Conservation (phyloP, 805 yeast species). For the Kazachstania psychrophila region DNA sequence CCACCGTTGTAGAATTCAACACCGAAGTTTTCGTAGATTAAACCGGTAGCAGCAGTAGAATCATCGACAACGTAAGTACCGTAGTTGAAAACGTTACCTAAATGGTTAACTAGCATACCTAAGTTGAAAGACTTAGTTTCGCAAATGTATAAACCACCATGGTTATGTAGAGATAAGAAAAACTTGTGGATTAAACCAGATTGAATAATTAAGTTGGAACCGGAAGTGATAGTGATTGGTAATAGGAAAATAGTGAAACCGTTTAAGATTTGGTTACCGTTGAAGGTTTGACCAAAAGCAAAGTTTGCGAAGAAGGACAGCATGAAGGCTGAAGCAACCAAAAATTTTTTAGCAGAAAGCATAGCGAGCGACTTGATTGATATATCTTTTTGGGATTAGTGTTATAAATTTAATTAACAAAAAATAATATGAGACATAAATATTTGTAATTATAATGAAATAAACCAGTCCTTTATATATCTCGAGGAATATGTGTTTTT, state of each 20-base stretch:
- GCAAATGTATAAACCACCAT: slow-evolving; percentile 3
- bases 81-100: slow-evolving; percentile 2
- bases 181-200: slow-evolving; percentile 2
- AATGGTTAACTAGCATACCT: not conserved
- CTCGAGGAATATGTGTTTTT: too few relatives aligned
- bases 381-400: not conserved
- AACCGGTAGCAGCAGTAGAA: slow-evolving; percentile 3
- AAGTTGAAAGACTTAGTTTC: not conserved
- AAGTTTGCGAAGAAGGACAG: not conserved
- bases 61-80: slow-evolving; percentile 6
- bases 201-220: not conserved
- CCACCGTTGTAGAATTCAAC: slow-evolving; percentile 1
- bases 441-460: too few relatives aligned
- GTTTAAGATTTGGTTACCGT: not conserved
- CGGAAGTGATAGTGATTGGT: not conserved
- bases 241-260: slow-evolving; percentile 1
- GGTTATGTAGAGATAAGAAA: slow-evolving; percentile 1
- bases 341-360: slow-evolving; percentile 4
- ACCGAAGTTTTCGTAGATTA: slow-evolving; percentile 1
- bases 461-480: too few relatives aligned
- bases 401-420: too few relatives aligned
- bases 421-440: too few relatives aligned
- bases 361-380: slow-evolving; percentile 1
- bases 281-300: slow-evolving; percentile 2
- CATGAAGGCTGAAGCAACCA: slow-evolving; percentile 3